Percentiles rank a stretch among this genome's conserved stretches.
These are phyloP conservation scores for Lanmaoa rubissima DNA, from an alignment of 768 basidiomycete genomes.

Conservation along the genomic window DNA sequence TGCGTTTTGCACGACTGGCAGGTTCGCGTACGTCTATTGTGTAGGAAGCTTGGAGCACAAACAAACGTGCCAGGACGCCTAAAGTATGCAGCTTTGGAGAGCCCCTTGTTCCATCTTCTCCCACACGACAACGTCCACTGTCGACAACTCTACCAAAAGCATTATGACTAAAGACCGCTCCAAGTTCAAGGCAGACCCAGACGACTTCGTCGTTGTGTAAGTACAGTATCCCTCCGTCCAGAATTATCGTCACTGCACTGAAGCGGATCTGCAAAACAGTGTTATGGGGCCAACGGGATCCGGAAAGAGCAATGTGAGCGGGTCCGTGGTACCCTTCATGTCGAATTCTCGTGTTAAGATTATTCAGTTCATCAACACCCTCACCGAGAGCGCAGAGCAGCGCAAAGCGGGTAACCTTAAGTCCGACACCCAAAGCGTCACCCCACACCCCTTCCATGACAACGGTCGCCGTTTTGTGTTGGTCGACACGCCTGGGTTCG, in stretches of 20 bases:
- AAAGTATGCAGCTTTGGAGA: not conserved
- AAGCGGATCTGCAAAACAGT: not conserved
- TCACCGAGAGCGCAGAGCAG: slow-evolving; percentile 5
- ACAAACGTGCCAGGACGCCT: not conserved
- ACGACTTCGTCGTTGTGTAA: slow-evolving; percentile 16
- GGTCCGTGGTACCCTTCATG: not conserved
- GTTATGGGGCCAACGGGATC: slow-evolving; percentile 28
- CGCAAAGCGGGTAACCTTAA: not conserved
- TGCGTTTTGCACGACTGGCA: not conserved
- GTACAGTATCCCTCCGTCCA: not conserved
- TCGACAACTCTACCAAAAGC: not conserved
- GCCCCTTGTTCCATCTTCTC: not conserved
- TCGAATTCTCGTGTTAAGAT: not conserved
- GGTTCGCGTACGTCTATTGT: not conserved
- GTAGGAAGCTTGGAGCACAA: not conserved
- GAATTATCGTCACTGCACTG: not conserved
- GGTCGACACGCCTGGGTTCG: slow-evolving; percentile 23
- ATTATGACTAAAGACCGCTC: slow-evolving; percentile 1
- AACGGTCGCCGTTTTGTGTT: slow-evolving; percentile 5
- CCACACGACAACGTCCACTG: not conserved
- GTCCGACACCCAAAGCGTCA: slow-evolving; percentile 13
- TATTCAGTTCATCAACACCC: slow-evolving; percentile 12
- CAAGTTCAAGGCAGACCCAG: slow-evolving; percentile 11
- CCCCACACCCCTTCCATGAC: not conserved
- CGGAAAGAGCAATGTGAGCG: slow-evolving; percentile 24